Percentiles rank a stretch among this genome's conserved stretches.
phyloP scores from a whole-genome alignment of 495 filamentous ascomycete genomes.

The Penicillium silybi region DNA sequence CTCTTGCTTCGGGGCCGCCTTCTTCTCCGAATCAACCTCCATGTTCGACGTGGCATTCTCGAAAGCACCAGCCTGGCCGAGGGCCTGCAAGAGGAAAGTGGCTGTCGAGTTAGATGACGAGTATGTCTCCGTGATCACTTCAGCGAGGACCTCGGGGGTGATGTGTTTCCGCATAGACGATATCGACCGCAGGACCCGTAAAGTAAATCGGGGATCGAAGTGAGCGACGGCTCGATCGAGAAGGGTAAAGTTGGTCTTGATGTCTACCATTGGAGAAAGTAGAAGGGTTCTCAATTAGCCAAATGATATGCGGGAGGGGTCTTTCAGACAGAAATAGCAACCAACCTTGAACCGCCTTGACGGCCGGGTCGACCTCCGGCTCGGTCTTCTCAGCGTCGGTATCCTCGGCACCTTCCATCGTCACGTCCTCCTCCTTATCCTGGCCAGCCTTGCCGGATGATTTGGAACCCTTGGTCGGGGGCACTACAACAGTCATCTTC shows the following conservation, averaged over 20 bases:
- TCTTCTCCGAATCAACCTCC: conserved; percentile 69
- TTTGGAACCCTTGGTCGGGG: conserved; percentile 69
- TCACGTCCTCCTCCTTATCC: conserved; percentile 68
- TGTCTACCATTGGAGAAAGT: conserved; percentile 53
- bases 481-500: conserved; percentile 84
- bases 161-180: conserved; percentile 91
- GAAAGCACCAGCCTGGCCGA: conserved; percentile 64
- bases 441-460: conserved; percentile 51
- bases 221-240: conserved; percentile 88
- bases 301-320: not conserved
- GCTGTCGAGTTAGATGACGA: conserved; percentile 60
- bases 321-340: conserved; percentile 11
- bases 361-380: conserved; percentile 52
- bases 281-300: conserved; percentile 1
- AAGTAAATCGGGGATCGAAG: conserved; percentile 92
- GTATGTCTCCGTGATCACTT: conserved; percentile 79
- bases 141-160: conserved; percentile 71
- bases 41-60: conserved; percentile 58
- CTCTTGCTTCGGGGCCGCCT: conserved; percentile 56
- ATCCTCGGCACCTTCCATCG: conserved; percentile 65
- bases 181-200: conserved; percentile 89
- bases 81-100: conserved; percentile 62
- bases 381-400: conserved; percentile 47
- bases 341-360: conserved; percentile 64
- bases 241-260: conserved; percentile 87